These are phyloP conservation scores for Gardenia jasminoides DNA, from an alignment of 257 asterid species.

Conservation along the genomic window DNA sequence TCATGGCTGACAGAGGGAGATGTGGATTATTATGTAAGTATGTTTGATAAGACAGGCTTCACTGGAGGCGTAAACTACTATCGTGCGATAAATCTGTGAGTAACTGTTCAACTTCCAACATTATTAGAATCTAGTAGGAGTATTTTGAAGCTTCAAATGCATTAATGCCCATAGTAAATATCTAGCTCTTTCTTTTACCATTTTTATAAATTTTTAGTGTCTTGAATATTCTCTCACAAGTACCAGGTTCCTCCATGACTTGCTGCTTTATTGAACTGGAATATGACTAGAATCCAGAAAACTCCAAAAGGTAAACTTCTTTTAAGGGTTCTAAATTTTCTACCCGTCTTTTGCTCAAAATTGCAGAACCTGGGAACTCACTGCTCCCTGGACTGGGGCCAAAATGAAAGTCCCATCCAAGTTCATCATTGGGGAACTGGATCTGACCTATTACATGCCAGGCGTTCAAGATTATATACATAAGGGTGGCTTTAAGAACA, in stretches of 20 bases:
- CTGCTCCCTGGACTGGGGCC: constrained; percentile 29
- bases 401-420: constrained; percentile 57
- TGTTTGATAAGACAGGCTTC: constrained; percentile 62
- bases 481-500: constrained; percentile 54
- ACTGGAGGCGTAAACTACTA: constrained; percentile 79
- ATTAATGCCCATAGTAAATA: neutral
- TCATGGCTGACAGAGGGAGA: constrained; percentile 66
- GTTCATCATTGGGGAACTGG: constrained; percentile 61
- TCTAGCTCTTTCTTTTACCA: neutral
- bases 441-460: constrained; percentile 49
- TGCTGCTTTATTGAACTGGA: neutral
- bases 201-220: neutral
- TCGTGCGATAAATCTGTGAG: constrained; percentile 59
- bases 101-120: too few relatives aligned
- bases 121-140: too few relatives aligned
- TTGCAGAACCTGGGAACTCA: constrained; percentile 57
- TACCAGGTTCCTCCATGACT: neutral
- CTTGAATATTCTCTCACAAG: neutral
- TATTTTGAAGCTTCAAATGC: neutral
- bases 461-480: constrained; percentile 54
- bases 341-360: neutral
- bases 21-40: constrained; percentile 51
- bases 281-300: neutral
- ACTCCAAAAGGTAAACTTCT: neutral
- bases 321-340: neutral